Percentiles rank a stretch among this genome's conserved stretches.
Conservation (phyloP, 495 filamentous ascomycete species). For the Entonaema liquescens region DNA sequence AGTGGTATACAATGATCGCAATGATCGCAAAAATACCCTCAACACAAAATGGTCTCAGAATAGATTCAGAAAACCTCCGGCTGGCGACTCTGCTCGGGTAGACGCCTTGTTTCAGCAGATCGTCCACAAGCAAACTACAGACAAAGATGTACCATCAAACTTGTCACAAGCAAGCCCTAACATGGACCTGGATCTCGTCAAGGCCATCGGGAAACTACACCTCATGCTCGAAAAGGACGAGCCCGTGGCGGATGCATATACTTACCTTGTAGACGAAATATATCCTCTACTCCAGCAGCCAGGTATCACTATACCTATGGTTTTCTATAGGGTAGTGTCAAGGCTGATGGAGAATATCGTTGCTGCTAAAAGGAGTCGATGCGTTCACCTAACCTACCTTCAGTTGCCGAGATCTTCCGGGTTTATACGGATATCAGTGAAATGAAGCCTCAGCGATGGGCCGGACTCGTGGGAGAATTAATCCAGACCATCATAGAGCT, state of each 20-base stretch:
- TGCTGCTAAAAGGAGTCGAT: slow-evolving; percentile 48
- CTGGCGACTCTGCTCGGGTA: slow-evolving; percentile 15
- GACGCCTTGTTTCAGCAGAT: slow-evolving; percentile 44
- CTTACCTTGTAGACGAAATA: slow-evolving; percentile 52
- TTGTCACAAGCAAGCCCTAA: neutral
- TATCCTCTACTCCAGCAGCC: slow-evolving; percentile 42
- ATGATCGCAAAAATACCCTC: neutral
- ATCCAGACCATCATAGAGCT: slow-evolving; percentile 46
- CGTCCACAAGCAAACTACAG: slow-evolving; percentile 26
- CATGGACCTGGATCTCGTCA: slow-evolving; percentile 23
- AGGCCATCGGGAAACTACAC: slow-evolving; percentile 48
- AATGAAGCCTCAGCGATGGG: slow-evolving; percentile 46
- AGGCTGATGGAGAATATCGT: slow-evolving; percentile 43
- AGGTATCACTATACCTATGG: slow-evolving; percentile 29
- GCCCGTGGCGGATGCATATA: slow-evolving; percentile 46
- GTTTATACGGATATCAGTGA: slow-evolving; percentile 47
- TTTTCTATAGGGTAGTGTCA: slow-evolving; percentile 30
- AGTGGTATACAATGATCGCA: neutral
- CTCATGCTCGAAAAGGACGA: slow-evolving; percentile 46
- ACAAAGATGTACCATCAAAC: neutral
- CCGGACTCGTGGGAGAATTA: slow-evolving; percentile 45
- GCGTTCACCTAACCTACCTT: slow-evolving; percentile 47
- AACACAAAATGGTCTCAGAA: slow-evolving; percentile 5
- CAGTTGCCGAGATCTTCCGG: slow-evolving; percentile 51
- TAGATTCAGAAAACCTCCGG: neutral